Evolutionary conservation across 495 filamentous ascomycete genomes (phyloP).

Genomic region (Lindgomyces ingoldianus): DNA sequence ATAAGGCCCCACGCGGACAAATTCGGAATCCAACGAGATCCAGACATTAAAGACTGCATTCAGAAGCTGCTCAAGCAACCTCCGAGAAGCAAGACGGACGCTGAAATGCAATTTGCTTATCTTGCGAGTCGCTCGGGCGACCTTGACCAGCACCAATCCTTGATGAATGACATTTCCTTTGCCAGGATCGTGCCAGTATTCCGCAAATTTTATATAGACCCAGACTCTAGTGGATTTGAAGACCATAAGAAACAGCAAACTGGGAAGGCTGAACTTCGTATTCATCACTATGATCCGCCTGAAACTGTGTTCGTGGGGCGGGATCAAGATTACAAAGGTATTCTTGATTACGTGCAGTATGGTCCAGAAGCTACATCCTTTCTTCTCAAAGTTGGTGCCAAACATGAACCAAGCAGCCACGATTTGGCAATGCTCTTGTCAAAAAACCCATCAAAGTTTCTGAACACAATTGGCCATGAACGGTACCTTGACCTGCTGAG

Average conservation of each 20-base stretch:
- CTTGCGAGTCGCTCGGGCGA: constrained; percentile 75
- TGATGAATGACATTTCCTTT: constrained; percentile 57
- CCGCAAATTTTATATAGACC: constrained; percentile 31
- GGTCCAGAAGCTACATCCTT: constrained; percentile 84
- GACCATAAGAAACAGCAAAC: constrained; percentile 35
- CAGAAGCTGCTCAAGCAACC: constrained; percentile 68
- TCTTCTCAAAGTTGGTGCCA: constrained; percentile 81
- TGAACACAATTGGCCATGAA: constrained; percentile 74
- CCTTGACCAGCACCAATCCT: constrained; percentile 56
- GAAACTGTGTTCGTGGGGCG: constrained; percentile 58
- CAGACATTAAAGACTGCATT: constrained; percentile 72
- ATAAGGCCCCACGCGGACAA: constrained; percentile 74
- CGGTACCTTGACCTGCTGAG: constrained; percentile 82
- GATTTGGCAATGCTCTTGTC: constrained; percentile 81
- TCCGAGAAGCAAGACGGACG: constrained; percentile 63
- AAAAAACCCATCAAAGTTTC: constrained; percentile 73
- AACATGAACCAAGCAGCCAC: constrained; percentile 78
- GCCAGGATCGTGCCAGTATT: constrained; percentile 71
- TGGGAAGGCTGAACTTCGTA: constrained; percentile 32
- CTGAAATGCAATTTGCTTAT: constrained; percentile 74
- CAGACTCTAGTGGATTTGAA: constrained; percentile 39
- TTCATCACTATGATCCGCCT: constrained; percentile 35
- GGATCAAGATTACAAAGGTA: constrained; percentile 71
- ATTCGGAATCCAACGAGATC: constrained; percentile 80
- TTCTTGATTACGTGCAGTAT: constrained; percentile 97